Conservation (phyloP, 176 grass and related monocot species). For the Aegilops tauschii region DNA sequence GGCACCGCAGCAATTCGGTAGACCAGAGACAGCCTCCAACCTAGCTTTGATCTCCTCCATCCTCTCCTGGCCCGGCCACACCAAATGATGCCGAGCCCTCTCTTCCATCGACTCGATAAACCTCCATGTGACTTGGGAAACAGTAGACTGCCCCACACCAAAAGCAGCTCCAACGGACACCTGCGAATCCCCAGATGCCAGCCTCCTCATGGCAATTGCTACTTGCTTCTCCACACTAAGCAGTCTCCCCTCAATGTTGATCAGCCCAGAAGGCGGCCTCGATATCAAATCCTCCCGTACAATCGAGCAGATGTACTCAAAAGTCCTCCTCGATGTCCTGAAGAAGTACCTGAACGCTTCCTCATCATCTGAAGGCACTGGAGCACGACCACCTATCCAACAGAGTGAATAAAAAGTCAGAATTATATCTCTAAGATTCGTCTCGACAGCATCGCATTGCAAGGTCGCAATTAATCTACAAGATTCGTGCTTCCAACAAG, state of each 20-base stretch:
- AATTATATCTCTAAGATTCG: background rate
- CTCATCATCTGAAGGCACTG: slow-evolving; percentile 76
- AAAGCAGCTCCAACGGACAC: slow-evolving; percentile 91
- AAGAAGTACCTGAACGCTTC: slow-evolving; percentile 98
- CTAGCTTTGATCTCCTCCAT: slow-evolving; percentile 68
- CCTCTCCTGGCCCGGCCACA: slow-evolving; percentile 63
- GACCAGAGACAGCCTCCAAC: slow-evolving; percentile 50
- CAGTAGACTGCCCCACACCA: slow-evolving; percentile 92
- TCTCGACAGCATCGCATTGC: background rate
- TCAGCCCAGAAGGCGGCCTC: slow-evolving; percentile 88
- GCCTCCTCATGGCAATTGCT: slow-evolving; percentile 89
- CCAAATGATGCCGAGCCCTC: slow-evolving; percentile 70
- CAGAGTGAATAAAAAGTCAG: slow-evolving; percentile 29
- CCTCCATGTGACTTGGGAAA: slow-evolving; percentile 96
- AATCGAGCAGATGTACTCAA: slow-evolving; percentile 96
- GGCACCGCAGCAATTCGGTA: slow-evolving; percentile 86
- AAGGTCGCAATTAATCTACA: background rate
- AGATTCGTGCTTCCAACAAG: background rate
- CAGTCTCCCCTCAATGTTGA: slow-evolving; percentile 96
- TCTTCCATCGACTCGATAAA: slow-evolving; percentile 98
- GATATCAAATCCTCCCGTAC: slow-evolving; percentile 94
- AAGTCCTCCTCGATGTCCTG: slow-evolving; percentile 84
- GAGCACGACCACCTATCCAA: slow-evolving; percentile 46
- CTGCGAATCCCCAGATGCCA: slow-evolving; percentile 92
- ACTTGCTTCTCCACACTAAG: slow-evolving; percentile 99